Evolutionary conservation across 2,329 filamentous ascomycete species (phyloP).

Genomic region (Eurotiales sp.): DNA sequence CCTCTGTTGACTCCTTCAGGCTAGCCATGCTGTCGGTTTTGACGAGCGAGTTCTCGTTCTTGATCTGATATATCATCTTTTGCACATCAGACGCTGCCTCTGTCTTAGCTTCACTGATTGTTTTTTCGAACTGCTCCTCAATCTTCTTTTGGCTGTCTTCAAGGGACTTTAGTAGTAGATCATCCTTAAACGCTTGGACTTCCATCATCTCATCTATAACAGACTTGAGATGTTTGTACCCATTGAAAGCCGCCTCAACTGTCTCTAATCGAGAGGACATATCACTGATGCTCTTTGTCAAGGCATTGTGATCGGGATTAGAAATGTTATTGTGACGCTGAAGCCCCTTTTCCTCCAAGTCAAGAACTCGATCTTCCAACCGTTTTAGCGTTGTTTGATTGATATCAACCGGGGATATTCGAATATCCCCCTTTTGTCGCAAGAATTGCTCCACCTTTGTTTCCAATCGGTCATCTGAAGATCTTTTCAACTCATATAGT

Average conservation of each 20-base stretch:
- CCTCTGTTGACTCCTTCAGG: background rate
- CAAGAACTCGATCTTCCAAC: slow-evolving; percentile 5
- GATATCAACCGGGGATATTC: background rate
- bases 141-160: slow-evolving; percentile 18
- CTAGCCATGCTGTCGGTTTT: background rate
- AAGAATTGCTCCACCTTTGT: background rate
- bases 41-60: background rate
- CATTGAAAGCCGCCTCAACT: background rate
- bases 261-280: background rate
- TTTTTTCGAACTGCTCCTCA: slow-evolving; percentile 2
- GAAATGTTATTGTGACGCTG: background rate
- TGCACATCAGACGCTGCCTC: slow-evolving; percentile 7
- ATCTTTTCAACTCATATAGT: background rate
- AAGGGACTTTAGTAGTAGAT: slow-evolving; percentile 19
- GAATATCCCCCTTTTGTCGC: background rate
- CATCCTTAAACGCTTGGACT: slow-evolving; percentile 21
- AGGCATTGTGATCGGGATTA: background rate
- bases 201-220: slow-evolving; percentile 14
- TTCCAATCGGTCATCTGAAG: background rate
- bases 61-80: slow-evolving; percentile 5
- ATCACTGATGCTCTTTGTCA: background rate
- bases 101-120: slow-evolving; percentile 7
- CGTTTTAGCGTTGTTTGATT: background rate
- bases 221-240: background rate
- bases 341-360: background rate